Conservation (phyloP, 257 asterid species). For the Henckelia pumila region DNA sequence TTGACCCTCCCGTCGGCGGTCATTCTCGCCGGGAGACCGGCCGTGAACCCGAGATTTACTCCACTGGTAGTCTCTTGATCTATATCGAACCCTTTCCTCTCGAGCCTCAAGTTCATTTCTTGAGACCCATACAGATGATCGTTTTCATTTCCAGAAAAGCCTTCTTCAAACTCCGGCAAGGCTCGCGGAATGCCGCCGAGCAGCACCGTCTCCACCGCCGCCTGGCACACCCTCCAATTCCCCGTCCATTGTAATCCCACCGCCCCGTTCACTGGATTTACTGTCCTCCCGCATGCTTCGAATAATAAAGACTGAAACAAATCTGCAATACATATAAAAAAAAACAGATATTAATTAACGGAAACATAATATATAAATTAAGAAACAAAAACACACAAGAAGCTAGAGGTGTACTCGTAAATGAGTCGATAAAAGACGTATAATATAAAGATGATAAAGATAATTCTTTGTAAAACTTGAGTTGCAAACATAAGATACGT, state of each 20-base stretch:
- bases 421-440: too few relatives aligned
- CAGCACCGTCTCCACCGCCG: slow-evolving; percentile 83
- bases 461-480: too few relatives aligned
- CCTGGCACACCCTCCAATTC: slow-evolving; percentile 78
- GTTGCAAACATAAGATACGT: too few relatives aligned
- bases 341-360: neutral
- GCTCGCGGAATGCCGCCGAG: slow-evolving; percentile 56
- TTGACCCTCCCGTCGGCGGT: slow-evolving; percentile 14
- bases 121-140: slow-evolving; percentile 29
- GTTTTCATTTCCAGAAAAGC: slow-evolving; percentile 23
- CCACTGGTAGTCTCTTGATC: slow-evolving; percentile 19
- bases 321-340: slow-evolving; percentile 45
- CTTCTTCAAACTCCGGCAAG: slow-evolving; percentile 31
- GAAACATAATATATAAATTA: too few relatives aligned
- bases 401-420: too few relatives aligned
- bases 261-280: slow-evolving; percentile 81
- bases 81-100: slow-evolving; percentile 20
- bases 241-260: slow-evolving; percentile 76
- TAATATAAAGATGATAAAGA: too few relatives aligned
- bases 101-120: slow-evolving; percentile 26
- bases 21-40: slow-evolving; percentile 21
- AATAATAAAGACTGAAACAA: slow-evolving; percentile 70
- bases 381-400: too few relatives aligned
- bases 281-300: slow-evolving; percentile 87
- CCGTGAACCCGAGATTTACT: slow-evolving; percentile 27